Evolutionary conservation across 805 yeast genomes (phyloP).

Genomic region (Ogataea salicorniae): DNA sequence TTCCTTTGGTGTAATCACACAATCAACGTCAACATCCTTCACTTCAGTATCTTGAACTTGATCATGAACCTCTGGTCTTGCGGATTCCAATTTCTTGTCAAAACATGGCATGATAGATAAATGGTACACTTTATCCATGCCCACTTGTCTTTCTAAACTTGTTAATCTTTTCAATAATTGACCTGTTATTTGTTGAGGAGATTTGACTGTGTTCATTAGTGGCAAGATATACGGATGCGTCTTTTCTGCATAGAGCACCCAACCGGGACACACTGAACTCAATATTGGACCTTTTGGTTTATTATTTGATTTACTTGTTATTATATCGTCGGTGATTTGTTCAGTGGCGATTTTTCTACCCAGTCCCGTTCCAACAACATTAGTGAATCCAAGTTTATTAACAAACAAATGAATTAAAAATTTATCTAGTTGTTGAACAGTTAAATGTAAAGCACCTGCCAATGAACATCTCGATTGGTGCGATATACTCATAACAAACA

Average conservation of each 20-base stretch:
- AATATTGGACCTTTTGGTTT: constrained; percentile 43
- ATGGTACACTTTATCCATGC: constrained; percentile 52
- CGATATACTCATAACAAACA: constrained; percentile 71
- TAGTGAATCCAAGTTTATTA: constrained; percentile 58
- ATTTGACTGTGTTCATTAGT: constrained; percentile 64
- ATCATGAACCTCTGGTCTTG: constrained; percentile 55
- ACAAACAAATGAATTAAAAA: constrained; percentile 54
- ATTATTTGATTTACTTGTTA: constrained; percentile 7
- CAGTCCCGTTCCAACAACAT: constrained; percentile 78
- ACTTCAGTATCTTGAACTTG: constrained; percentile 19
- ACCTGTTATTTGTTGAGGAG: constrained; percentile 95
- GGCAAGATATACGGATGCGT: constrained; percentile 85
- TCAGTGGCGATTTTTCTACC: constrained; percentile 67
- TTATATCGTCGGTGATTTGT: constrained; percentile 39
- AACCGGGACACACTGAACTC: constrained; percentile 87
- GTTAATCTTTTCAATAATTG: constrained; percentile 55
- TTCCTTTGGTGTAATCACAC: constrained; percentile 91
- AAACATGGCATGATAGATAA: constrained; percentile 94
- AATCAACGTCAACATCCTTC: constrained; percentile 64
- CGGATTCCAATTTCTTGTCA: constrained; percentile 93
- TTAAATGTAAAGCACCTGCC: constrained; percentile 57
- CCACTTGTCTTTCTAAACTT: constrained; percentile 30
- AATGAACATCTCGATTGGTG: constrained; percentile 85
- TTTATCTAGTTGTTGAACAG: constrained; percentile 55
- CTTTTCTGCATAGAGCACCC: constrained; percentile 93